Evolutionary conservation across 805 yeast species (phyloP), one percentile per base, ranked within the genome.

Genomic region (Saturnispora besseyi): DNA sequence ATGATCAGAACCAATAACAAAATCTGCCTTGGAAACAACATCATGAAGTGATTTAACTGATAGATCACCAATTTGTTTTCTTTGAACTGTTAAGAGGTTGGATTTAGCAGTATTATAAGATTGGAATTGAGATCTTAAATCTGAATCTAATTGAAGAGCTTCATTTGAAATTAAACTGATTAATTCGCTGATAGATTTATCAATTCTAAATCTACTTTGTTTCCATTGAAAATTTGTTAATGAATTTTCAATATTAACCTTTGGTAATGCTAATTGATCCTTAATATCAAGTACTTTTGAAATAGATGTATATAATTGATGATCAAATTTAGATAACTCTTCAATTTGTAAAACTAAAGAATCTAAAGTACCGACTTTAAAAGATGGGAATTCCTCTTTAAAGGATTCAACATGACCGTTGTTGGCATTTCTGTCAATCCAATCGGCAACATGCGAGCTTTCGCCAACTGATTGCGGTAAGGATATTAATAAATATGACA

Each of bases 301-400:
- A 12, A 89, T 79, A 6, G 93, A 77, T 8, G 73, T 69, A 41
- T 76, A 77, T 62, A 91, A 75, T 66, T 87, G 93, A n/a, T 71
- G 70, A 68, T 93, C 99, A 49, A 83, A 70, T 64, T 88, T 90
- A 40, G 78, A 71, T 51, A 93, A 75, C 61, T 91, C 98, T 61
- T 93, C 99, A 64, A 90, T 81, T 67, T 90, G 90, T 59, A 84
- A 81, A 49, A 93, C 95, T 53, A 93, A 75, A 30, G 89, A 83
- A 67, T 93, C 99, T 62, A 93, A 76, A 11, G 98, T 90, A 29
- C 97, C 97, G 55, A 93, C 87, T 66, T 93, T 91, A 68, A 93
- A 91, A 54, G 75, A 80, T 7, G 98, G 98, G 46, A 89, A 73
- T 33, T 73, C 70, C 51, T 85, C 77, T 50, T 75, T 70, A 48